Evolutionary conservation across 2,329 filamentous ascomycete genomes (phyloP), one percentile per base, ranked within the genome.

Genomic region (Raffaelea ambrosiae): DNA sequence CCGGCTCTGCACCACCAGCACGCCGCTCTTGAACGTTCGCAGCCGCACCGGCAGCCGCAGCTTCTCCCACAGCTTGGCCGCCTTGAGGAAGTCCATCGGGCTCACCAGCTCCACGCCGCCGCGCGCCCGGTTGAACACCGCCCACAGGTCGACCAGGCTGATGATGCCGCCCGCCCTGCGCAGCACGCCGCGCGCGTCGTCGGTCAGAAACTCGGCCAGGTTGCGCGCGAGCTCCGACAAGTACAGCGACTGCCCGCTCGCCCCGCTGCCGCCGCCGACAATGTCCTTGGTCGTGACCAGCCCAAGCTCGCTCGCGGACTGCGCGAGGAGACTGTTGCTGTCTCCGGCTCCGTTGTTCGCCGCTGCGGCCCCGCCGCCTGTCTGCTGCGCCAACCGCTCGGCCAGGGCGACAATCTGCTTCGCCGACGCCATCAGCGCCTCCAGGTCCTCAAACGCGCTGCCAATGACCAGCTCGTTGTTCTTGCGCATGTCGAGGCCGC

Each of bases 231-330:
- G 70, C 58, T 95, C 88, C 0, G 89, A 95, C 5, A 96, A 72
- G 61, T 98, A 98, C 3, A 97, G 76, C 14, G 83, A 87, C 61
- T 94, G 88, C 0, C 86, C 75, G 46, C 83, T 74, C 36, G 77
- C 77, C 38, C 52, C 54, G 36, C 48, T 48, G 20, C 83, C 81
- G 33, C 55, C 57, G 20, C 83, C 81, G 1, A 95, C 84, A 70
- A 95, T 95, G 57, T 97, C 91, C 66, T 90, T 95, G 1, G 91
- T 97, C 0, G 91, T 94, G n/a, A 93, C 77, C 46, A 97, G 77
- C 0, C 90, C 89, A 0, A 97, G 74, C 45, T 91, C 87, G 48
- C 81, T 87, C 5, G 84, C 86, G 1, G 88, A 94, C 60, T 94
- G 85, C 1, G 85, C 87, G 9, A 94, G 73, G 3, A 95, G 71